Evolutionary conservation across 2,329 filamentous ascomycete genomes (phyloP), one percentile per base, ranked within the genome.

Genomic region (Ophiocordyceps robertsii): DNA sequence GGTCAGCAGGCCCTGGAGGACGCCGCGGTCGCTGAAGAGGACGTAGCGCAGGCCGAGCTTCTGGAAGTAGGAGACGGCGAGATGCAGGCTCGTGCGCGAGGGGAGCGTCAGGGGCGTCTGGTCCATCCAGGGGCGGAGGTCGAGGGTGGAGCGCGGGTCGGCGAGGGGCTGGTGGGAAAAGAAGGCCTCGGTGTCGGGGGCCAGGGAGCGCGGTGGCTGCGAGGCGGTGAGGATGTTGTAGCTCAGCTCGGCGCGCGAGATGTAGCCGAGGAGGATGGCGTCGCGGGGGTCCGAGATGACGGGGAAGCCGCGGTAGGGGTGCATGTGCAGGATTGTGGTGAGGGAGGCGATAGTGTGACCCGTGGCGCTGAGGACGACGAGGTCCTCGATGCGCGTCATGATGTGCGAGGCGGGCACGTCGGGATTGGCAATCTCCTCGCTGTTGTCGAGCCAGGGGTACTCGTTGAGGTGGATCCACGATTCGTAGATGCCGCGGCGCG

Each of bases 381-480:
- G 2, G 74, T 75, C 1, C 81, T 89, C 89, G 75, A 54, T 93
- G 82, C 29, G 75, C 72, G 30, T 75, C 69, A 96, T 95, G 49
- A 85, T 86, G 47, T 85, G 77, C 0, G 86, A 92, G 10, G 96
- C 92, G 0, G 92, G 84, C 1, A 96, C 89, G 27, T 38, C 89
- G 89, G 61, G 96, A 95, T 41, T 89, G 88, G 62, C 95, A 89
- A 98, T 88, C 44, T 96, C 92, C 61, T 96, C 90, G 58, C 98
- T 98, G 61, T 84, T 93, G 64, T 98, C 92, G 3, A 98, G 72
- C 63, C 93, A 98, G 0, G 92, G 92, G 56, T 95, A 95, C 1
- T 92, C 92, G 53, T 87, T 96, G 65, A 95, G 94, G 82, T 88
- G 95, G 53, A 98, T 98, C 86, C 95, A 95, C 47, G 88, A 82